Percentiles rank a stretch among this genome's conserved stretches.
These are phyloP conservation scores for Gnomoniopsis sp. DNA, from an alignment of 2,329 filamentous ascomycete species.

Conservation along the genomic window DNA sequence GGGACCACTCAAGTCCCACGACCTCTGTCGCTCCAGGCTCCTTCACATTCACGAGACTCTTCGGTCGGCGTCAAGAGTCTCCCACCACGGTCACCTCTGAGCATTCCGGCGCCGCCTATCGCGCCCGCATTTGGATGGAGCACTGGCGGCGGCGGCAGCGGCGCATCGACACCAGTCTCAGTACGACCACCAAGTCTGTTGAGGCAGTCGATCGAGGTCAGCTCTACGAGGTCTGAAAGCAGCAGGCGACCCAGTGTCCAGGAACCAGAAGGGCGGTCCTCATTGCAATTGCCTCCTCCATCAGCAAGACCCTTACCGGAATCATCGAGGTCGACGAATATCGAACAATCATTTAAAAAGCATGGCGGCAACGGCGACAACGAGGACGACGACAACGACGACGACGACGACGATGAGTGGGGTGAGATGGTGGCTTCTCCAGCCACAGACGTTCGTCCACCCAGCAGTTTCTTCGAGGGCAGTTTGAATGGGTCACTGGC, in stretches of 20 bases:
- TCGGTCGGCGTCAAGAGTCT: slow-evolving; percentile 11
- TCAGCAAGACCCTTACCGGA: neutral
- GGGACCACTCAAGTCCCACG: slow-evolving; percentile 23
- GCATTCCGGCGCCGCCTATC: slow-evolving; percentile 13
- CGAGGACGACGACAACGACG: slow-evolving; percentile 35
- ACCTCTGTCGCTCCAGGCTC: slow-evolving; percentile 7
- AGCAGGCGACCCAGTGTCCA: neutral
- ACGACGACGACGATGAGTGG: slow-evolving; percentile 55
- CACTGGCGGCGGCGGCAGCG: slow-evolving; percentile 7
- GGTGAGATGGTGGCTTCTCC: slow-evolving; percentile 56
- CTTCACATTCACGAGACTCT: slow-evolving; percentile 6
- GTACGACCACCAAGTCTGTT: slow-evolving; percentile 11
- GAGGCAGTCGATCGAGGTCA: slow-evolving; percentile 10
- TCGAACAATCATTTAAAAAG: neutral
- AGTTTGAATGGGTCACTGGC: neutral
- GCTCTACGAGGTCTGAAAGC: neutral
- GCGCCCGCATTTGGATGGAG: slow-evolving; percentile 16
- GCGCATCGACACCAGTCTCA: slow-evolving; percentile 12
- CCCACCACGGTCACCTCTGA: slow-evolving; percentile 14
- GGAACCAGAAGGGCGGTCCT: slow-evolving; percentile 7
- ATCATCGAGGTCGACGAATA: neutral
- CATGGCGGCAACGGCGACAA: slow-evolving; percentile 24
- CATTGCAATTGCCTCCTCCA: slow-evolving; percentile 4
- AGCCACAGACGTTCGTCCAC: slow-evolving; percentile 9
- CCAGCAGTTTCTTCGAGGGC: slow-evolving; percentile 7